These are phyloP conservation scores for Schizophyllum amplum DNA, from an alignment of 1,284 basidiomycete genomes.

Conservation along the genomic window DNA sequence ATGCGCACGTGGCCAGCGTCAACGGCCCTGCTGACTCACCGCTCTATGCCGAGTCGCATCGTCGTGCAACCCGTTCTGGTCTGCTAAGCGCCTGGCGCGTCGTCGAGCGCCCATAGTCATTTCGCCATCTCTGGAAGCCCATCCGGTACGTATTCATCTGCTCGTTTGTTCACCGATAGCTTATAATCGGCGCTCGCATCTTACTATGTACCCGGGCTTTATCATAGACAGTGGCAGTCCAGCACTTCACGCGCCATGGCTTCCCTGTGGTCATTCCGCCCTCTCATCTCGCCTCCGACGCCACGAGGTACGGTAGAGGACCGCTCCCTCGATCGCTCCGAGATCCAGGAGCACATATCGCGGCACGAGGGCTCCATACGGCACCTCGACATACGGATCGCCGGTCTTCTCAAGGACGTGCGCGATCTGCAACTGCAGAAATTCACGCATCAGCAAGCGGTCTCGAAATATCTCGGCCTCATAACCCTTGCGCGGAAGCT, in stretches of 20 bases:
- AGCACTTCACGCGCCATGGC: neutral
- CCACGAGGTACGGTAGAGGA: neutral
- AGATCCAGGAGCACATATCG: constrained; percentile 22
- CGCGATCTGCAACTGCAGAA: constrained; percentile 37
- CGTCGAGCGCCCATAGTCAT: neutral
- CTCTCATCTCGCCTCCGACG: neutral
- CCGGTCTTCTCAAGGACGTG: constrained; percentile 29
- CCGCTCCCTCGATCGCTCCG: neutral
- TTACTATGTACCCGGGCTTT: neutral
- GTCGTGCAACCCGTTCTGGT: too few relatives aligned
- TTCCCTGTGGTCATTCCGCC: neutral
- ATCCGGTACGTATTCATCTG: neutral
- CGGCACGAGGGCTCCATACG: constrained; percentile 33
- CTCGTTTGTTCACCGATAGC: neutral
- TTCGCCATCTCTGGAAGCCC: neutral
- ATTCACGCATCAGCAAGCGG: constrained; percentile 29
- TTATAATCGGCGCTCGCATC: too few relatives aligned
- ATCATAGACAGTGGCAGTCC: neutral
- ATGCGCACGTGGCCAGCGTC: too few relatives aligned
- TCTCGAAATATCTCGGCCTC: constrained; percentile 37
- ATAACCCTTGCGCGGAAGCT: constrained; percentile 49
- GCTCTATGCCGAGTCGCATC: neutral
- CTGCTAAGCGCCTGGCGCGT: neutral
- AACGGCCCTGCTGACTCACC: neutral
- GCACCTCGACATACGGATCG: constrained; percentile 35